Conservation (phyloP, 805 yeast genomes). For the Lipomyces orientalis region DNA sequence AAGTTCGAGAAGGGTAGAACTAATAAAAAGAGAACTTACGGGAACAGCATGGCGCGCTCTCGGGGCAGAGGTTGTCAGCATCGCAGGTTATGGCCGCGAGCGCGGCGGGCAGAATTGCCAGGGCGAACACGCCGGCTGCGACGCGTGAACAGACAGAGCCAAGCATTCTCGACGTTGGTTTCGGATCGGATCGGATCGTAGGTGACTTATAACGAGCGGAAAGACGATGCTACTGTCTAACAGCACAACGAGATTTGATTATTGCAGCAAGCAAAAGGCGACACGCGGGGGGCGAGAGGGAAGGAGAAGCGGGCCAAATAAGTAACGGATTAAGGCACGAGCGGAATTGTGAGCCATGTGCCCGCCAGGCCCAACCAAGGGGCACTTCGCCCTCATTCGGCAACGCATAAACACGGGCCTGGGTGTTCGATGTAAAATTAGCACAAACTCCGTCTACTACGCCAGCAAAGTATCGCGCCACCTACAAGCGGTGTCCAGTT, state of each 20-base stretch:
- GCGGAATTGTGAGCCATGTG: not conserved
- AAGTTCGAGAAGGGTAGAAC: not conserved
- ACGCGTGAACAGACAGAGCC: constrained; percentile 5
- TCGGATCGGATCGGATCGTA: not conserved
- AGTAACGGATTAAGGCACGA: not conserved
- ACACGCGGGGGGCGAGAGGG: not conserved
- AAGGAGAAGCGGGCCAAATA: not conserved
- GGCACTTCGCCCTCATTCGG: not conserved
- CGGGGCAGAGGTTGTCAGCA: constrained; percentile 67
- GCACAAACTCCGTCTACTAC: not conserved
- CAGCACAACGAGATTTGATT: no score
- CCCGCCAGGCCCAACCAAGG: not conserved
- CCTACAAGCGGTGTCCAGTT: not conserved
- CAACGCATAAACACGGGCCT: not conserved
- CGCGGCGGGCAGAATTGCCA: constrained; percentile 34
- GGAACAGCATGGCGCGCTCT: constrained; percentile 82
- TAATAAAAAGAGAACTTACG: constrained; percentile 40
- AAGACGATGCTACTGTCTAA: not conserved
- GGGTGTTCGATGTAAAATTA: not conserved
- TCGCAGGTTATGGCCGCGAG: constrained; percentile 54
- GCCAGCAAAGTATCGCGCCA: not conserved
- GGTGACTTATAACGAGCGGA: no score
- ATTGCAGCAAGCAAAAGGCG: not conserved
- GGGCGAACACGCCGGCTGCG: constrained; percentile 6
- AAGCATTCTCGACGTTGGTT: not conserved